Conservation (phyloP, 2,329 filamentous ascomycete species). For the Pyricularia pennisetigena region DNA sequence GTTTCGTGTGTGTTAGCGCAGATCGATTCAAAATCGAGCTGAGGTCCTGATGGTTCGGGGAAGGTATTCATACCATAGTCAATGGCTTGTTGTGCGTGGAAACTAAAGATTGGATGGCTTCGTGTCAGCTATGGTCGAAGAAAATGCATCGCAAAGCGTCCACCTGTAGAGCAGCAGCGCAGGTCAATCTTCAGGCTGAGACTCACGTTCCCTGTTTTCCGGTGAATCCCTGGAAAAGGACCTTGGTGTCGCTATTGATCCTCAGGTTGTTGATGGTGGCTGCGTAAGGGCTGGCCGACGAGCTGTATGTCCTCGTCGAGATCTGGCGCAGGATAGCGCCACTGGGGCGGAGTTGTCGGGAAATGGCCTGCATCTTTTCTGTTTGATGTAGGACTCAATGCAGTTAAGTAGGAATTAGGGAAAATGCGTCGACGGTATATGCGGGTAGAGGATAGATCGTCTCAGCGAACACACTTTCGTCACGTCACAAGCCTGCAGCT, state of each 20-base stretch:
- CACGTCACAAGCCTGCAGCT: neutral
- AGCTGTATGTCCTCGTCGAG: conserved; percentile 64
- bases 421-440: neutral
- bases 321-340: conserved; percentile 56
- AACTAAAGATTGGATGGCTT: conserved; percentile 42
- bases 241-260: conserved; percentile 88
- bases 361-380: conserved; percentile 72
- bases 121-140: neutral
- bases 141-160: neutral
- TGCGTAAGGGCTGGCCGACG: conserved; percentile 58
- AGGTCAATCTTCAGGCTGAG: neutral
- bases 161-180: neutral
- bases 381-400: neutral
- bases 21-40: too few species aligned
- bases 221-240: conserved; percentile 95
- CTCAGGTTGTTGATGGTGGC: conserved; percentile 76
- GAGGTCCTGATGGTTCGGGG: neutral
- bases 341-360: conserved; percentile 60
- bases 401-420: neutral
- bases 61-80: conserved; percentile 66
- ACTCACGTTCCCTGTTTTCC: conserved; percentile 91
- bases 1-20: neutral
- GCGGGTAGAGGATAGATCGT: conserved; percentile 5
- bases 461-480: neutral
- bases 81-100: conserved; percentile 96